Evolutionary conservation across 108 stramenopile species (phyloP), one percentile per base, ranked within the genome.

Genomic region (Heterococcus sp.): DNA sequence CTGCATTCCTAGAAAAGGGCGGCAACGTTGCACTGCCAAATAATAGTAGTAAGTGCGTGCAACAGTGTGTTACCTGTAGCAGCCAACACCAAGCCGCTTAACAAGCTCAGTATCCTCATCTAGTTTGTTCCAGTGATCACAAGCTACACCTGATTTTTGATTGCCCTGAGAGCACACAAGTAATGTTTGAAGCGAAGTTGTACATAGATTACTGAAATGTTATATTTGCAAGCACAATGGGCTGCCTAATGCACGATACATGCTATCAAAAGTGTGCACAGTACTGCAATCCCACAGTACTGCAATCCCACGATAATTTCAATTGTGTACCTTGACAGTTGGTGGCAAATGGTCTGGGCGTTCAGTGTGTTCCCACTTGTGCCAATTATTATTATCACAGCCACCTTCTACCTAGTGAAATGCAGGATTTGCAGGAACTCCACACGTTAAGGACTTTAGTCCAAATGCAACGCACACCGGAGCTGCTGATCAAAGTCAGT

Each of bases 101-200:
- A 78, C 72, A 1, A 78, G 77, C 1, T 46, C 38, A 69, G 69
- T 30, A 64, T 78, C 77, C 39, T 78, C 38, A 4, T 64, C 77
- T 14, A 78, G 34, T 37, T 71, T 71, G 77, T 78, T 34, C 77
- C 77, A 78, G 77, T 78, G 77, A 28, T 78, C 77, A 37, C 77
- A 78, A 28, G 77, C 77, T 29, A 36, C 69, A 0, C 77, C 77
- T 11, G 39, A 34, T 71, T 71, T 71, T 8, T 29, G 38, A 3
- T 71, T 71, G 3, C 21, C 46, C 46, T 58, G 46, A 8, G 46
- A 58, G 46, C 46, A 58, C 46, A 58, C 46, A 58, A 58, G 46
- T 8, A 21, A 58, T 14, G 21, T 8, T 14, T 21, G 21, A 58
- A 58, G 8, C 46, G 21, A 21, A 58, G 46, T 58, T 58, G 46